phyloP scores from a whole-genome alignment of 2,329 filamentous ascomycete genomes.

The Pyricularia sp. region DNA sequence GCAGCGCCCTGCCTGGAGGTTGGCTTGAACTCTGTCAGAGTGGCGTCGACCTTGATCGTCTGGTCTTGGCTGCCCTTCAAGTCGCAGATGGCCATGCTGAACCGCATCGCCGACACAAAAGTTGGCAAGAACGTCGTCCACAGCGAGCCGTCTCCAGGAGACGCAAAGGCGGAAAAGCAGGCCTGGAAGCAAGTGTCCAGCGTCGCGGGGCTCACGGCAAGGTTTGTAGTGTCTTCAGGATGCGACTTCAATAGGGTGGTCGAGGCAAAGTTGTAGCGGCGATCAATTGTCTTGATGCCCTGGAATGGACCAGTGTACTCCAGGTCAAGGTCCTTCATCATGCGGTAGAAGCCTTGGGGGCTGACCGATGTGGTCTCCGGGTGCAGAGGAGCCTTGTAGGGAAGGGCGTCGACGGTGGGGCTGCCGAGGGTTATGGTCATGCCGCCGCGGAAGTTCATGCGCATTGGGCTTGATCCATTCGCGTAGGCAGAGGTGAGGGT shows the following conservation, averaged over 20 bases:
- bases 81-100: conserved; percentile 24
- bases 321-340: conserved; percentile 29
- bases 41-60: conserved; percentile 19
- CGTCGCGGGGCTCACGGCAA: conserved; percentile 28
- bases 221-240: conserved; percentile 23
- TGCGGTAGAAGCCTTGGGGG: conserved; percentile 26
- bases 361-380: conserved; percentile 23
- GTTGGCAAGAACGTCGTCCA: conserved; percentile 33
- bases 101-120: conserved; percentile 22
- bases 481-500: conserved; percentile 23
- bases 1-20: conserved; percentile 14
- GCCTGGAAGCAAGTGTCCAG: conserved; percentile 32
- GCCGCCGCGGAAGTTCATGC: conserved; percentile 23
- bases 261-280: conserved; percentile 25
- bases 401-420: conserved; percentile 17
- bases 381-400: conserved; percentile 10
- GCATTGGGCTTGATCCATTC: conserved; percentile 22
- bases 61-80: background rate
- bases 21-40: conserved; percentile 18
- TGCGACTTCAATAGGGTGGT: conserved; percentile 22
- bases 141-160: conserved; percentile 28
- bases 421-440: conserved; percentile 22
- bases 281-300: conserved; percentile 21
- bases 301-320: conserved; percentile 28
- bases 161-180: conserved; percentile 29